Evolutionary conservation across 192 early-diverging fungal genomes (phyloP).

Genomic region (Thamnidium elegans): DNA sequence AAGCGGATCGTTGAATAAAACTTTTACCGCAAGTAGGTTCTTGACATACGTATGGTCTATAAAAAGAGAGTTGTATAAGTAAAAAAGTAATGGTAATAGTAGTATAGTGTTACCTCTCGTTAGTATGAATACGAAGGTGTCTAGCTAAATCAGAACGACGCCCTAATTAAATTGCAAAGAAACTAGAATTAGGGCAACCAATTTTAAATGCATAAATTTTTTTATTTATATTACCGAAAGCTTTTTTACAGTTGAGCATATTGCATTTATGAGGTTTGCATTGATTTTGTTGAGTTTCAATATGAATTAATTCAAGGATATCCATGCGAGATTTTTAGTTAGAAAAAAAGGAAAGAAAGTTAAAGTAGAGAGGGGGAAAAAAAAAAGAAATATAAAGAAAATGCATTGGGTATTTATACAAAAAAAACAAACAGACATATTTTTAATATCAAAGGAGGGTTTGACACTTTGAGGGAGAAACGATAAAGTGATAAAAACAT

Average conservation of each 20-base stretch:
- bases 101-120: conserved; percentile 55
- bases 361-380: background rate
- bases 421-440: conserved; percentile 6
- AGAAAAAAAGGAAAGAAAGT: background rate
- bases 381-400: background rate
- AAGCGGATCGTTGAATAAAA: conserved; percentile 78
- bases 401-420: background rate
- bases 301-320: conserved; percentile 60
- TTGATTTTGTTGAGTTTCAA: conserved; percentile 46
- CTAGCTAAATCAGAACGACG: conserved; percentile 71
- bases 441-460: conserved; percentile 19
- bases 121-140: conserved; percentile 78
- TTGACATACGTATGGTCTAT: conserved; percentile 68
- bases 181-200: background rate
- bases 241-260: conserved; percentile 63
- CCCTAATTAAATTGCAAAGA: conserved; percentile 22
- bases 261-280: conserved; percentile 58
- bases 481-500: background rate
- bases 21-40: conserved; percentile 72
- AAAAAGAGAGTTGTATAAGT: background rate
- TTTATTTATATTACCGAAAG: conserved; percentile 46
- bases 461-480: conserved; percentile 8
- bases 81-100: too few species aligned
- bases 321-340: conserved; percentile 44
- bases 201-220: background rate